These are phyloP conservation scores for Aspergillus proliferans DNA, from an alignment of 2,329 filamentous ascomycete species.

Conservation along the genomic window DNA sequence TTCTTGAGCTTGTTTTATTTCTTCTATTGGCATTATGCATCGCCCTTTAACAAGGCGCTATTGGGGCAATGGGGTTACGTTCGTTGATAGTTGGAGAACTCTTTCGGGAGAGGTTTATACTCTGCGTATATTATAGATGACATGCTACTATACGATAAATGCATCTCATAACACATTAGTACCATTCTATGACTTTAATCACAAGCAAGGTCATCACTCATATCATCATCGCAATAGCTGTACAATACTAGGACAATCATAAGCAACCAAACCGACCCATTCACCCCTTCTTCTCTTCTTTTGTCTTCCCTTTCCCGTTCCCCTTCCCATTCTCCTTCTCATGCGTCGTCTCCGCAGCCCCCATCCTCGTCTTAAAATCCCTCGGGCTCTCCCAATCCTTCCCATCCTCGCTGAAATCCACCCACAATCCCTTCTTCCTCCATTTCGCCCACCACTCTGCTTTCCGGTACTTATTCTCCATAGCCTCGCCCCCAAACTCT, in stretches of 20 bases:
- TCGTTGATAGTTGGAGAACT: background rate
- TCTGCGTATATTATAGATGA: background rate
- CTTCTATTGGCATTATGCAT: constrained; percentile 7
- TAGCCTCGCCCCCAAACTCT: constrained; percentile 72
- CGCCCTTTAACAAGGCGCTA: constrained; percentile 2
- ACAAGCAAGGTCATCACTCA: background rate
- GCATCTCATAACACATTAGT: background rate
- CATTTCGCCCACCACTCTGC: constrained; percentile 54
- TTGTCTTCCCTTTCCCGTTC: constrained; percentile 1
- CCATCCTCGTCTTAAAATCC: constrained; percentile 68
- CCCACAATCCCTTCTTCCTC: constrained; percentile 69
- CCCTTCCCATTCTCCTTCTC: constrained; percentile 20
- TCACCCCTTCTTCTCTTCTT: constrained; percentile 5
- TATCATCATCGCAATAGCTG: background rate
- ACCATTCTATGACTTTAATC: background rate
- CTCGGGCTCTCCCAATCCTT: constrained; percentile 72
- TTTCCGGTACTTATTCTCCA: constrained; percentile 41
- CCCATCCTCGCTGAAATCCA: constrained; percentile 43
- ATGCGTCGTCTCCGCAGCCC: constrained; percentile 33
- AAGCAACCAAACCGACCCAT: constrained; percentile 1
- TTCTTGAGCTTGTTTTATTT: constrained; percentile 1
- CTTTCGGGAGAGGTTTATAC: background rate
- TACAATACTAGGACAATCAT: background rate
- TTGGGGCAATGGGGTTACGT: background rate
- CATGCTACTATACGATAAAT: background rate